Evolutionary conservation across 352 stramenopile genomes (phyloP).

Genomic region (Aphanomyces astaci): DNA sequence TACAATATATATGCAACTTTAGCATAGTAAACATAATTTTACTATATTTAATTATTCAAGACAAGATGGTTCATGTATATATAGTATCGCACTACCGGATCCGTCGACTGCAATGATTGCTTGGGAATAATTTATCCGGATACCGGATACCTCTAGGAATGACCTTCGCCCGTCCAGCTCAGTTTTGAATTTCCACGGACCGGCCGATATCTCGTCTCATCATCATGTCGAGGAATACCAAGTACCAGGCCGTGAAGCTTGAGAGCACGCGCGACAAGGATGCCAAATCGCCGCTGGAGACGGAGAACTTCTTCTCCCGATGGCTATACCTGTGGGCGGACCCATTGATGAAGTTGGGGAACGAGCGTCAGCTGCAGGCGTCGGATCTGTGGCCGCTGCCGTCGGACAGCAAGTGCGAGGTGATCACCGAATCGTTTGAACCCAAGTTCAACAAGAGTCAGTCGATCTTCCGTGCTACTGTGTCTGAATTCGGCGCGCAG

Average conservation of each 20-base stretch:
- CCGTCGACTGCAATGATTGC: too few relatives aligned
- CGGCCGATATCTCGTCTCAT: too few relatives aligned
- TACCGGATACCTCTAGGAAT: not conserved
- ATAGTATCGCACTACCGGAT: too few relatives aligned
- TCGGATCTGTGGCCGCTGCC: constrained; percentile 15
- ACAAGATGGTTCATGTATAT: too few relatives aligned
- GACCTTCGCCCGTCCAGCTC: not conserved
- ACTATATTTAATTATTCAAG: too few relatives aligned
- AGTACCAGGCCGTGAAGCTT: constrained; percentile 4
- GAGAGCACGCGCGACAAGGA: not conserved
- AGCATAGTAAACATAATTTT: too few relatives aligned
- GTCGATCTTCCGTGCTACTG: constrained; percentile 6
- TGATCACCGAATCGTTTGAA: constrained; percentile 4
- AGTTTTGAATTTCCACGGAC: not conserved
- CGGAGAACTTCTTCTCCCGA: not conserved
- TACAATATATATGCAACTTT: too few relatives aligned
- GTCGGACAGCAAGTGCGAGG: not conserved
- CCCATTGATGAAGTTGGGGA: constrained; percentile 15
- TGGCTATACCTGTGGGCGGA: constrained; percentile 1
- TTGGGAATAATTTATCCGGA: not conserved
- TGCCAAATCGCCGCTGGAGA: constrained; percentile 5
- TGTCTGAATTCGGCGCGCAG: not conserved
- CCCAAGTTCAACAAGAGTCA: not conserved
- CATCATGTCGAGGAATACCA: constrained; percentile 1
- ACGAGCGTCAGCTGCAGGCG: constrained; percentile 13